phyloP scores from a whole-genome alignment of 495 filamentous ascomycete species.

The Evernia prunastri region DNA sequence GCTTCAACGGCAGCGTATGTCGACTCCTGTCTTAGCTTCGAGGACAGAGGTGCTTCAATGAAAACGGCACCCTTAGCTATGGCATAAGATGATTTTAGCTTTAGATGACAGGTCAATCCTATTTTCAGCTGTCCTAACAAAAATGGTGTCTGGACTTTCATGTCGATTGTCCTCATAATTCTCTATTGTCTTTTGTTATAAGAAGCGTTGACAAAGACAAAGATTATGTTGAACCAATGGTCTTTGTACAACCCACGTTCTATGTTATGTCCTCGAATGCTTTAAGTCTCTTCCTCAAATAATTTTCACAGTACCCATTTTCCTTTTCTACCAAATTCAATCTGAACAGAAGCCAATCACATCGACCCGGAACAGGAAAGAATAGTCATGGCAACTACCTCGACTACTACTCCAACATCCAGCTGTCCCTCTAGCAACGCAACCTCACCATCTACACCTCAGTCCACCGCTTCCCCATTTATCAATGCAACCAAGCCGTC shows the following conservation, averaged over 20 bases:
- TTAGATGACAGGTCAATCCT: neutral
- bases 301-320: neutral
- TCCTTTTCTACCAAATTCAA: neutral
- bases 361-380: neutral
- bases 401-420: neutral
- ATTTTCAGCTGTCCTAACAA: neutral
- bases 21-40: neutral
- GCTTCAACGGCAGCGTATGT: neutral
- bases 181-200: neutral
- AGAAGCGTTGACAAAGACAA: neutral
- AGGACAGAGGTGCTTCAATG: neutral
- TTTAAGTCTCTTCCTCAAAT: neutral
- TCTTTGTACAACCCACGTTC: neutral
- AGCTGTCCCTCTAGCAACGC: neutral
- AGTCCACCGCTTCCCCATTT: neutral
- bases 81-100: neutral
- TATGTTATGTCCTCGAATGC: neutral
- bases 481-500: neutral
- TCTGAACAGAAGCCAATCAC: neutral
- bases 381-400: neutral
- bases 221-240: neutral
- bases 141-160: neutral
- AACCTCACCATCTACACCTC: neutral
- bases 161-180: neutral
- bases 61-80: neutral